A percentile compares a stretch with the other conserved stretches of the same genome.
Conservation (phyloP, 2,329 filamentous ascomycete species). For the Clonostachys solani region DNA sequence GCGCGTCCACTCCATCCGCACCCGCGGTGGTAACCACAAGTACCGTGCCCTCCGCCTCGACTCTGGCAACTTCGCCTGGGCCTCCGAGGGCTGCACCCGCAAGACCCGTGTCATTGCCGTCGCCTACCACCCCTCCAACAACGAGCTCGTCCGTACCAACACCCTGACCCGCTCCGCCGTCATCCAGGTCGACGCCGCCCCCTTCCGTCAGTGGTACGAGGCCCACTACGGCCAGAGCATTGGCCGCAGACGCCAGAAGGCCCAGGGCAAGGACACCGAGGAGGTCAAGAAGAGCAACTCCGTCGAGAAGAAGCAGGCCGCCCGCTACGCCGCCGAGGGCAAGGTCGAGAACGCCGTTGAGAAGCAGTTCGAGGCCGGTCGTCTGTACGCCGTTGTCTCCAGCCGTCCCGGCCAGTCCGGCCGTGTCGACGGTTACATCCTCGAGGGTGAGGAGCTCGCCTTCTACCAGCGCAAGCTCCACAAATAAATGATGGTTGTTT, state of each 20-base stretch:
- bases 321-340: conserved; percentile 73
- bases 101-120: conserved; percentile 99
- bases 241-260: conserved; percentile 88
- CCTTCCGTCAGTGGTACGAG: conserved; percentile 99
- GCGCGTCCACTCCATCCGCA: conserved; percentile 95
- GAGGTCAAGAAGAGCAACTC: conserved; percentile 90
- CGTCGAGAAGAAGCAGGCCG: conserved; percentile 94
- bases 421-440: conserved; percentile 93
- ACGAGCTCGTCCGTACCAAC: conserved; percentile 99
- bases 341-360: conserved; percentile 93
- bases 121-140: conserved; percentile 99
- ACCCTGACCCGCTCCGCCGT: conserved; percentile 99
- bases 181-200: conserved; percentile 96
- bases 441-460: conserved; percentile 98
- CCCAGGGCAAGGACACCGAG: conserved; percentile 62
- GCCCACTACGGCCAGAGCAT: conserved; percentile 93
- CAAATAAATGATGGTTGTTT: conserved; percentile 64
- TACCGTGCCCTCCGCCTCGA: conserved; percentile 99
- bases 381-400: conserved; percentile 89
- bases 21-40: conserved; percentile 98
- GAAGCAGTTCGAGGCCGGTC: conserved; percentile 99
- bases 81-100: conserved; percentile 94
- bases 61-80: conserved; percentile 99
- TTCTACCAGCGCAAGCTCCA: conserved; percentile 99
- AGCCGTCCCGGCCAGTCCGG: conserved; percentile 96